These are phyloP conservation scores for Angomonas desouzai DNA, from an alignment of 208 protist species.

Conservation along the genomic window DNA sequence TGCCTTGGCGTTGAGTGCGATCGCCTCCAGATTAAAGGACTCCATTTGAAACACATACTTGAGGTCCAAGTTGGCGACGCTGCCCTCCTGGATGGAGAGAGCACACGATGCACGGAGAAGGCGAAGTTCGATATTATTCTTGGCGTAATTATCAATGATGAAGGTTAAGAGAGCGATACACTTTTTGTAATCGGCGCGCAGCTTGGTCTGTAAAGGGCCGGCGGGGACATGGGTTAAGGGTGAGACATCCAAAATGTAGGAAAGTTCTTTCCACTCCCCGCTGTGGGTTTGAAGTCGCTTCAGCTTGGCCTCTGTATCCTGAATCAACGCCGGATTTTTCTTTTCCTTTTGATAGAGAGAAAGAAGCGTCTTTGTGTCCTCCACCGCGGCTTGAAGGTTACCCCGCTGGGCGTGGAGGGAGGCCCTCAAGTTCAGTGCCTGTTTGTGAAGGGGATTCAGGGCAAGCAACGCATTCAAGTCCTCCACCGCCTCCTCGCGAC, in stretches of 20 bases:
- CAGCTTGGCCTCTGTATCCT: constrained; percentile 23
- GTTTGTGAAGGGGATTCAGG: constrained; percentile 32
- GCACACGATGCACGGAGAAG: constrained; percentile 81
- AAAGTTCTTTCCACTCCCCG: constrained; percentile 35
- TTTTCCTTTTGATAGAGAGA: constrained; percentile 28
- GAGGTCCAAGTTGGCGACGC: constrained; percentile 60
- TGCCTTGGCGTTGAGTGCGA: constrained; percentile 65
- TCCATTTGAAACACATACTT: constrained; percentile 65
- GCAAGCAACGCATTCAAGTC: constrained; percentile 61
- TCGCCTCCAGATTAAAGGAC: constrained; percentile 65
- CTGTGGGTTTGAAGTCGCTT: constrained; percentile 33
- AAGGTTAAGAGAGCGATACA: constrained; percentile 52
- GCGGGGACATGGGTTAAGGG: constrained; percentile 14
- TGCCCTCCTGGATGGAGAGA: constrained; percentile 45
- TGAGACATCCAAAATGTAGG: constrained; percentile 23
- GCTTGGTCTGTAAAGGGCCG: neutral
- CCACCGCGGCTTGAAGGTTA: constrained; percentile 38
- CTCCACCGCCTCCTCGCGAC: constrained; percentile 30
- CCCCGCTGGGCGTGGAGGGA: constrained; percentile 51
- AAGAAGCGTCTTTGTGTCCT: constrained; percentile 37
- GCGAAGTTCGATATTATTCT: constrained; percentile 73
- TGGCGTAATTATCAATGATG: constrained; percentile 62
- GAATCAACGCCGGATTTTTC: constrained; percentile 22
- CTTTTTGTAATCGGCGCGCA: constrained; percentile 24
- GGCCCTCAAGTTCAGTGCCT: constrained; percentile 52